Conservation (phyloP, 2,329 filamentous ascomycete species). For the Furcasterigmium furcatum region DNA sequence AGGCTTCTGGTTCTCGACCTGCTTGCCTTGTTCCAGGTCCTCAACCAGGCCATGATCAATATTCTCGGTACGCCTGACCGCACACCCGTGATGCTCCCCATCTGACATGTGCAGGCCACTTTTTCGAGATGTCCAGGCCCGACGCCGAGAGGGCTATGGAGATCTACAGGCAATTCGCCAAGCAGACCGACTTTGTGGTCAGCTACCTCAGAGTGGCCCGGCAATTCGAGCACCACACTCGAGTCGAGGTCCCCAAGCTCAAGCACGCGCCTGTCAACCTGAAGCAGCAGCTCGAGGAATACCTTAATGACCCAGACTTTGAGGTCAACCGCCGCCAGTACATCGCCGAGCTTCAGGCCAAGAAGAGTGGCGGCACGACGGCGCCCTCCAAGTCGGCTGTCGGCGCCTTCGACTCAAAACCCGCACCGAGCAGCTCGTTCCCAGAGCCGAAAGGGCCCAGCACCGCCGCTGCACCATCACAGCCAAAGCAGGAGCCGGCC, state of each 20-base stretch:
- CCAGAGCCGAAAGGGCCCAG: slow-evolving; percentile 30
- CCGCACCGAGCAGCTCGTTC: slow-evolving; percentile 35
- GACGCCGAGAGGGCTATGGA: slow-evolving; percentile 89
- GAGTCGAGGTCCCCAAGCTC: slow-evolving; percentile 91
- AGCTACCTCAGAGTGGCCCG: slow-evolving; percentile 84
- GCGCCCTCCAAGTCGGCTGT: slow-evolving; percentile 24
- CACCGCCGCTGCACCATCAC: slow-evolving; percentile 11
- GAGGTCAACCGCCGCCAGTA: slow-evolving; percentile 92
- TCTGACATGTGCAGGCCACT: slow-evolving; percentile 63
- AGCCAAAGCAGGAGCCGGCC: slow-evolving; percentile 39
- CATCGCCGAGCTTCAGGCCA: slow-evolving; percentile 77
- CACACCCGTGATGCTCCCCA: neutral
- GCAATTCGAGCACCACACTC: slow-evolving; percentile 86
- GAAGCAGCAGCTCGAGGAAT: slow-evolving; percentile 86
- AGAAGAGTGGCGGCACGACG: slow-evolving; percentile 45
- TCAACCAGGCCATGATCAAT: slow-evolving; percentile 97
- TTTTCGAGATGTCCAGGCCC: slow-evolving; percentile 95
- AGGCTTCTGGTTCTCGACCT: slow-evolving; percentile 87
- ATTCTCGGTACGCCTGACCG: slow-evolving; percentile 67
- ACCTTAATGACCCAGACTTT: slow-evolving; percentile 91
- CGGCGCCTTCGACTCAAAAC: slow-evolving; percentile 32
- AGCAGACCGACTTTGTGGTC: slow-evolving; percentile 89
- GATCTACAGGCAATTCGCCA: slow-evolving; percentile 89
- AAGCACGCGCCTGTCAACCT: slow-evolving; percentile 96
- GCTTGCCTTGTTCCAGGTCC: slow-evolving; percentile 84